phyloP scores from a whole-genome alignment of 1,139 yeast species.

The Candida glucosophila region DNA sequence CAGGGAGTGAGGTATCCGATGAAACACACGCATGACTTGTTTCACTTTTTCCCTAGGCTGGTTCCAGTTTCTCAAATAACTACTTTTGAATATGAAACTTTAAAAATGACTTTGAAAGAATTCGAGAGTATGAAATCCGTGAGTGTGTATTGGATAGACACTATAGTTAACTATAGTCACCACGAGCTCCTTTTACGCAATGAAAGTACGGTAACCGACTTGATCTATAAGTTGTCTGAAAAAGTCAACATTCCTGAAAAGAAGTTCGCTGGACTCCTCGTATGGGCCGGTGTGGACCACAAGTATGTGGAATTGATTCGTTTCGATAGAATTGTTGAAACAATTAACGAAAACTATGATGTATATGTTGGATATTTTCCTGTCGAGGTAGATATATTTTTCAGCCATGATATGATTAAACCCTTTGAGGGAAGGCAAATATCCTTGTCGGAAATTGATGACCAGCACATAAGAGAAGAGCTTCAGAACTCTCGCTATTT shows the following conservation, averaged over 20 bases:
- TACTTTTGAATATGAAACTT: conserved; percentile 64
- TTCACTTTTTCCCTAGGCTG: conserved; percentile 41
- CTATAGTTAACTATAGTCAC: conserved; percentile 55
- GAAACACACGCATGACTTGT: conserved; percentile 30
- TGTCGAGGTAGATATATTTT: conserved; percentile 32
- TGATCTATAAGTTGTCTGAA: conserved; percentile 46
- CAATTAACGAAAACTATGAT: conserved; percentile 26
- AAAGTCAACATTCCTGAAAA: conserved; percentile 47
- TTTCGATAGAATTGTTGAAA: conserved; percentile 29
- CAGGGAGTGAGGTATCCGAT: conserved; percentile 48
- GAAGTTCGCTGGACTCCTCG: conserved; percentile 42
- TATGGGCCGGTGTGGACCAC: conserved; percentile 47
- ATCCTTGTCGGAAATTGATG: conserved; percentile 15
- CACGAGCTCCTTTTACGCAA: conserved; percentile 65
- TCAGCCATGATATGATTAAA: conserved; percentile 29
- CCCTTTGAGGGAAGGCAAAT: conserved; percentile 15
- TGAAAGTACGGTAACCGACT: conserved; percentile 46
- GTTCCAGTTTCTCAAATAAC: conserved; percentile 37
- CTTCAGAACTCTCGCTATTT: conserved; percentile 18
- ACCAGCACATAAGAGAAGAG: conserved; percentile 19
- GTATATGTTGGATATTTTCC: conserved; percentile 39
- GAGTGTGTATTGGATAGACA: conserved; percentile 55
- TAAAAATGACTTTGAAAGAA: conserved; percentile 67
- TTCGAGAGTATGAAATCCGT: conserved; percentile 68
- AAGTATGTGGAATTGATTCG: conserved; percentile 29